phyloP scores from a whole-genome alignment of 2,329 filamentous ascomycete species.

The Verticillium zaregamsianum region DNA sequence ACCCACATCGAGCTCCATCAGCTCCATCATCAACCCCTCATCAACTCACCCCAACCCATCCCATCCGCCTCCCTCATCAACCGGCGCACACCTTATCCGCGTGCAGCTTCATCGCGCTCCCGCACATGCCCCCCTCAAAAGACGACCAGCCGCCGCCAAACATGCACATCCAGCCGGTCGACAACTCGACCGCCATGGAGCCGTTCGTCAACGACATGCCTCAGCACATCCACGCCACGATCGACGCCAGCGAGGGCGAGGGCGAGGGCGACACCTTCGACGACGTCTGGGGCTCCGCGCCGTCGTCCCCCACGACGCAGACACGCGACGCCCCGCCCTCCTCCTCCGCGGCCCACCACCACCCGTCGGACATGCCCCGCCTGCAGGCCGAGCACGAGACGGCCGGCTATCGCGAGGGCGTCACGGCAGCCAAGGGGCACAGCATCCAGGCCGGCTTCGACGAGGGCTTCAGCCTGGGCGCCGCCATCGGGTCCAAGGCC shows the following conservation, averaged over 20 bases:
- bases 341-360: constrained; percentile 14
- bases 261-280: constrained; percentile 13
- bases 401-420: constrained; percentile 85
- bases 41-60: neutral
- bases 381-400: constrained; percentile 75
- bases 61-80: too few species aligned
- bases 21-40: neutral
- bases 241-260: neutral
- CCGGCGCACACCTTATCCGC: too few species aligned
- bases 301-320: constrained; percentile 5
- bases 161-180: constrained; percentile 15
- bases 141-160: neutral
- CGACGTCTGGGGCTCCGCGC: constrained; percentile 17
- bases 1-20: neutral
- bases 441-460: constrained; percentile 88
- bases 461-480: constrained; percentile 81
- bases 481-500: constrained; percentile 68
- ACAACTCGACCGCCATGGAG: constrained; percentile 12
- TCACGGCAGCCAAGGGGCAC: constrained; percentile 68
- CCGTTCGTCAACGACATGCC: constrained; percentile 11
- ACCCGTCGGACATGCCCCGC: constrained; percentile 64
- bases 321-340: neutral
- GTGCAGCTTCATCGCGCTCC: too few species aligned
- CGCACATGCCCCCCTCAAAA: too few species aligned
- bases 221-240: neutral